Evolutionary conservation across 2,329 filamentous ascomycete genomes (phyloP), one percentile per base, ranked within the genome.

Genomic region (Verticillium tricorpus): DNA sequence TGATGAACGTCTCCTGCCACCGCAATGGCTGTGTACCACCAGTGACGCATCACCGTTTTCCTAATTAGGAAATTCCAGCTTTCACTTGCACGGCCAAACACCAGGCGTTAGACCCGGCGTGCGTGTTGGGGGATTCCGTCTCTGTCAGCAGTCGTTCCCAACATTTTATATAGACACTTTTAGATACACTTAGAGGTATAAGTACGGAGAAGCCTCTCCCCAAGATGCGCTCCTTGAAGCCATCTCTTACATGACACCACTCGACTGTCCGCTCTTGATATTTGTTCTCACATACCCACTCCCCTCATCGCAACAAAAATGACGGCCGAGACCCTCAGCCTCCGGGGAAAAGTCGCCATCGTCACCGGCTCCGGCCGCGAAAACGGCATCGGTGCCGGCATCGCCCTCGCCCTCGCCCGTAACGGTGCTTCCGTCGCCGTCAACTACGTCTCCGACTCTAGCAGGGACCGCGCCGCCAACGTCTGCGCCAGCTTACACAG

Each of bases 301-400:
- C 17, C 14, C 6, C 32, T 57, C 31, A 22, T 57, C 32, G 14
- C 19, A 32, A 31, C 8, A 12, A 35, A 57, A 11, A 37, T 57
- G 31, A 5, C 31, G 7, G 57, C 62, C 6, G 75, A 78, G 11
- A 73, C 69, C 1, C 69, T 80, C 19, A 74, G 71, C 5, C 73
- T 81, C 15, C 62, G 67, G 17, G 75, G 73, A 60, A 80, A 81
- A 63, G 67, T 74, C 1, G 78, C 78, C 62, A 76, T 81, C 39
- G 68, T 81, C 9, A 81, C 79, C 1, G 79, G 78, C 31, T 80
- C 78, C 11, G 77, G 77, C 17, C 72, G 73, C 5, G 76, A 79
- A 31, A 79, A 77, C 56, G 77, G 76, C 3, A 78, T 80, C 11
- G 78, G 78, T 5, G 78, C 78, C 3, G 77, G 69, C 17, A 78